These are phyloP conservation scores for Globisporangium okanoganense DNA, from an alignment of 352 stramenopile genomes.

Conservation along the genomic window DNA sequence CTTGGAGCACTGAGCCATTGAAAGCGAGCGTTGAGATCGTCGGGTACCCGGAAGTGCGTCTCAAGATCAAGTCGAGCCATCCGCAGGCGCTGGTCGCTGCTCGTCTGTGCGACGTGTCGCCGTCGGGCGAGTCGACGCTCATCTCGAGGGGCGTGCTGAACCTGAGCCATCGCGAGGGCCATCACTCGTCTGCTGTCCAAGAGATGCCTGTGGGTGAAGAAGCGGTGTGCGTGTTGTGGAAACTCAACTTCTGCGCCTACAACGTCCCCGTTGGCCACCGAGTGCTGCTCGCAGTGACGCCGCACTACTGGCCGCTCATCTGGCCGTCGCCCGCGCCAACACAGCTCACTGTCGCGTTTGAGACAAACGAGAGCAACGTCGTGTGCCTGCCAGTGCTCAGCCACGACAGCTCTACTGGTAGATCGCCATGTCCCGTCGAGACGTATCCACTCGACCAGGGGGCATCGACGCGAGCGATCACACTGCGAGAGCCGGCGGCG, in stretches of 20 bases:
- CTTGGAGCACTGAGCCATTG: constrained; percentile 24
- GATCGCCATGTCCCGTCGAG: constrained; percentile 23
- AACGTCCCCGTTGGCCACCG: constrained; percentile 24
- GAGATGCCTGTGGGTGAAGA: constrained; percentile 31
- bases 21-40: constrained; percentile 29
- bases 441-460: constrained; percentile 31
- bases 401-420: not conserved
- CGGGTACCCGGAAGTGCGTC: constrained; percentile 32
- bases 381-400: constrained; percentile 31
- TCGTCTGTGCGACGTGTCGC: constrained; percentile 39
- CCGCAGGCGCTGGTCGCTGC: constrained; percentile 34
- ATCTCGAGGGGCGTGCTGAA: constrained; percentile 44
- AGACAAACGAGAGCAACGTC: constrained; percentile 14
- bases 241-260: constrained; percentile 48
- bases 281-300: constrained; percentile 34
- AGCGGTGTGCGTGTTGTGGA: constrained; percentile 22
- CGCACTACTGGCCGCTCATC: constrained; percentile 50
- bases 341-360: constrained; percentile 27
- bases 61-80: constrained; percentile 33
- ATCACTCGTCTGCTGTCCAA: constrained; percentile 26
- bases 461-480: constrained; percentile 25
- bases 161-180: constrained; percentile 35
- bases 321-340: constrained; percentile 43
- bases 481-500: constrained; percentile 26
- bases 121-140: constrained; percentile 35